Evolutionary conservation across 2,329 filamentous ascomycete genomes (phyloP), one percentile per base, ranked within the genome.

Genomic region (Fusarium equiseti): DNA sequence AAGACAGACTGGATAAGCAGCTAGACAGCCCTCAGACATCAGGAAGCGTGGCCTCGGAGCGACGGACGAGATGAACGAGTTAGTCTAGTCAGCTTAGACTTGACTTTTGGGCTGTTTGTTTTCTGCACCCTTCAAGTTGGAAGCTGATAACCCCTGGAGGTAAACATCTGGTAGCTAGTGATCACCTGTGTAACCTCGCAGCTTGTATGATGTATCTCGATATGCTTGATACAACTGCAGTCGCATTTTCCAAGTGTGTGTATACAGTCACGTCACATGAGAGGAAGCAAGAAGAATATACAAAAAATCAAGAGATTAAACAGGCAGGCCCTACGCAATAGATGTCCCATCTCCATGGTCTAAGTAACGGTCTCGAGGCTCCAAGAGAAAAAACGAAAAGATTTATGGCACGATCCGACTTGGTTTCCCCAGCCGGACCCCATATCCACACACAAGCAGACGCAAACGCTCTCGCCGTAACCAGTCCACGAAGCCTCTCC

Each of bases 331-430:
- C 75, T 77, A 75, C 73, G 71, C 74, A 76, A 77, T 74, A 77
- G 66, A 75, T 76, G 69, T 75, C 72, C 75, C 76, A 77, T 79
- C 77, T 79, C 76, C 78, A 79, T 79, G 78, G 74, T 80, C 79
- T 78, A 79, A 78, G 68, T 76, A 77, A 76, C 75, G 73, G 71
- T 77, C 74, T 76, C 73, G 72, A 78, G 75, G 75, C 73, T 75
- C 74, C 71, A 73, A 79, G 78, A 79, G 78, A 82, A 83, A 83
- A 81, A 83, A 81, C 75, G 78, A 83, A 80, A 83, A 82, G 78
- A 83, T 83, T 79, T 82, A 84, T 83, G 79, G 83, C 82, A 81
- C 83, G 83, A 79, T 78, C 68, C 74, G 61, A 65, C 73, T 59
- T 48, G 66, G 69, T 74, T 72, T 59, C 59, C 73, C 70, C 59